These are phyloP conservation scores for Crataegus laevigata DNA, from an alignment of 306 rosid species.

Conservation along the genomic window DNA sequence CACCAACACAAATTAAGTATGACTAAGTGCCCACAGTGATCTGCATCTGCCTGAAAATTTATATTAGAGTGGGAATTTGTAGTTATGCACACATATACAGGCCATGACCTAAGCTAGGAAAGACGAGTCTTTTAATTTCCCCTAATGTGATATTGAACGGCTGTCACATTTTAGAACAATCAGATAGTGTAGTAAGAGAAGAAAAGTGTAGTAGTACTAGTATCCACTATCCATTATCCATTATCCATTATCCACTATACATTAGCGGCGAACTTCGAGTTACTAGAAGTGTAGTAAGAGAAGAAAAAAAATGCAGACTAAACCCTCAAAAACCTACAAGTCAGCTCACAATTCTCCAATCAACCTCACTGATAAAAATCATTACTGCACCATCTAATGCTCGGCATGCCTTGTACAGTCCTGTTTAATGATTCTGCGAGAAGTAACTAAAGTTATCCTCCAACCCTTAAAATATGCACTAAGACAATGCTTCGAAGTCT, in stretches of 20 bases:
- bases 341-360: not conserved
- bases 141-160: not conserved
- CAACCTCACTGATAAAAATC: not conserved
- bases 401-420: not conserved
- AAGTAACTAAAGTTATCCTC: not conserved
- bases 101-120: not conserved
- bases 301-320: not conserved
- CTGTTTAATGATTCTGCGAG: not conserved
- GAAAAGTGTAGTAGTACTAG: not conserved
- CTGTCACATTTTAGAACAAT: not conserved
- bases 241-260: not conserved
- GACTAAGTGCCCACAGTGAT: not conserved
- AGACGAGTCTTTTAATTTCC: not conserved
- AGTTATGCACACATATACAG: not conserved
- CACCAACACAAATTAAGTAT: not conserved
- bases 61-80: not conserved
- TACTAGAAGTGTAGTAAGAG: not conserved
- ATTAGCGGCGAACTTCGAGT: not conserved
- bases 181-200: too few species aligned
- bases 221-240: not conserved
- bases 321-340: too few species aligned
- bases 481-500: not conserved
- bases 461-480: not conserved
- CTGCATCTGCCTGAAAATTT: not conserved
- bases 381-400: too few species aligned